Evolutionary conservation across 192 early-diverging fungal species (phyloP), one percentile per base, ranked within the genome.

Genomic region (Dissophora ornata): DNA sequence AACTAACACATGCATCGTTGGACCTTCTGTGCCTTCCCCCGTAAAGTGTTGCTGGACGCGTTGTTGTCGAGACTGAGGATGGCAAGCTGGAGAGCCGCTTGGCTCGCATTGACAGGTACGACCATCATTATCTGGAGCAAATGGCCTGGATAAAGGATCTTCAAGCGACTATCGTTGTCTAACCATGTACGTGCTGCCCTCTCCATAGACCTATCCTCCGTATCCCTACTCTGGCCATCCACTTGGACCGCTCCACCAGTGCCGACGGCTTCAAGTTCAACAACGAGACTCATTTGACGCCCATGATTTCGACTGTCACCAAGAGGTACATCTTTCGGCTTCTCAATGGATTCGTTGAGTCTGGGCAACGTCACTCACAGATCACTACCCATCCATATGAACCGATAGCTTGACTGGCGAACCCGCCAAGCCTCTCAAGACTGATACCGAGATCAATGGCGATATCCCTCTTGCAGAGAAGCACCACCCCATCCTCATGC

Each of bases 151-250:
- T n/a, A n/a, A n/a, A n/a, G n/a, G n/a, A n/a, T n/a, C n/a, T n/a
- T n/a, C n/a, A n/a, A n/a, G n/a, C n/a, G n/a, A 38, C 36, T 38
- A 12, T 9, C 12, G 7, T 9, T 38, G 12, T 38, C 12, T 38
- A 38, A 38, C 5, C 36, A 38, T 38, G 36, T n/a, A n/a, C n/a
- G n/a, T n/a, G n/a, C n/a, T n/a, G n/a, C n/a, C n/a, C n/a, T 38
- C 36, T 38, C 18, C 21, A 19, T 66, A 88, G 86, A 52, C 93
- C 98, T 9, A 95, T 99, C 52, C 84, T 99, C 63, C 90, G 96
- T 59, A 94, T 99, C 57, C 98, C 98, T 28, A 97, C 94, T 16
- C 83, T 99, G 48, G 98, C 97, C 36, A 98, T 98, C 74, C 97
- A 99, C 71, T 83, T 99, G 67, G 96, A 99, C 70, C 88, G 95